Evolutionary conservation across 1,284 basidiomycete genomes (phyloP).

Genomic region (Neonothopanus nambi): DNA sequence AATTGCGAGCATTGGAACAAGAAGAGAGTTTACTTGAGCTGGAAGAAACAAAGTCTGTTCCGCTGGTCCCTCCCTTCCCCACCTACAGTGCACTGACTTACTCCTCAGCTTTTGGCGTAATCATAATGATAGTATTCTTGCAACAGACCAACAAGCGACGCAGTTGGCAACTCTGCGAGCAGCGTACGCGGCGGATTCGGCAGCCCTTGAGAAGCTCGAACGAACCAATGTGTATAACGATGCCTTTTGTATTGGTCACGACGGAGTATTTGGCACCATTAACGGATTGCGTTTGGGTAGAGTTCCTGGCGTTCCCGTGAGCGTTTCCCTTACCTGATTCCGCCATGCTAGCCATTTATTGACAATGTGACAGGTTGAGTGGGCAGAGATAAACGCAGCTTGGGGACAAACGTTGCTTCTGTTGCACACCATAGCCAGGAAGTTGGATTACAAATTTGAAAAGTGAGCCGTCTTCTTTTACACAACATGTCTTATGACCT

Average conservation of each 20-base stretch:
- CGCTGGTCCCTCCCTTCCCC: constrained; percentile 2
- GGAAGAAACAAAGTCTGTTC: constrained; percentile 77
- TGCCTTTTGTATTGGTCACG: constrained; percentile 97
- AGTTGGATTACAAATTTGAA: constrained; percentile 86
- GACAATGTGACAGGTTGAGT: constrained; percentile 71
- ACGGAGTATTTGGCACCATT: constrained; percentile 93
- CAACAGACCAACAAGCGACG: constrained; percentile 63
- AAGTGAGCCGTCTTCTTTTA: constrained; percentile 50
- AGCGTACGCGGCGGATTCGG: constrained; percentile 74
- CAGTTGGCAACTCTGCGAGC: constrained; percentile 73
- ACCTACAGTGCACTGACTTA: constrained; percentile 3
- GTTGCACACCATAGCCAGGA: constrained; percentile 87
- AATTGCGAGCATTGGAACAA: constrained; percentile 68
- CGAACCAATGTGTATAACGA: constrained; percentile 98
- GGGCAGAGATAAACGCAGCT: constrained; percentile 98
- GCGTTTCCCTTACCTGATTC: constrained; percentile 25
- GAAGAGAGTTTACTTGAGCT: constrained; percentile 77
- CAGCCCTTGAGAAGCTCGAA: constrained; percentile 82
- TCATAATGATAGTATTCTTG: constrained; percentile 72
- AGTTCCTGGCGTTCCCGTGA: constrained; percentile 72
- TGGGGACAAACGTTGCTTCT: constrained; percentile 96
- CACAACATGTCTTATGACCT: constrained; percentile 4
- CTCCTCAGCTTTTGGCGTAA: constrained; percentile 78
- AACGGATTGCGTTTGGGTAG: constrained; percentile 93
- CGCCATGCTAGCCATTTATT: constrained; percentile 5